phyloP scores from a whole-genome alignment of 805 yeast species.

The Teunomyces lycoperdinae region DNA sequence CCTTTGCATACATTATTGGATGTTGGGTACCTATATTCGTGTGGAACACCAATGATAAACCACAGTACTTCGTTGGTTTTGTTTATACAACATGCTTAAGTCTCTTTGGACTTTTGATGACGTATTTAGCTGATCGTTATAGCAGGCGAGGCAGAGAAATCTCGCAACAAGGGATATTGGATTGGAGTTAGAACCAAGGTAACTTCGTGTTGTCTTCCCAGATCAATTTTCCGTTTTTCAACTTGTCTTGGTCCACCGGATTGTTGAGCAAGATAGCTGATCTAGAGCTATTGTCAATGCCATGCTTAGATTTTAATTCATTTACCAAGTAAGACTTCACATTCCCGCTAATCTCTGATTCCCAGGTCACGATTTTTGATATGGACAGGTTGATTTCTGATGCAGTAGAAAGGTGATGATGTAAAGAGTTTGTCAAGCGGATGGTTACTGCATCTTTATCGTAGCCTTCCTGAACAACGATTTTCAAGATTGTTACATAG shows the following conservation, averaged over 20 bases:
- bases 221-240: slow-evolving; percentile 24
- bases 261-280: slow-evolving; percentile 33
- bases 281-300: slow-evolving; percentile 32
- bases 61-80: slow-evolving; percentile 37
- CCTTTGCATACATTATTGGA: slow-evolving; percentile 39
- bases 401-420: slow-evolving; percentile 12
- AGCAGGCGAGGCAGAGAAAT: slow-evolving; percentile 16
- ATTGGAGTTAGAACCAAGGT: slow-evolving; percentile 35
- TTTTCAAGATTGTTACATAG: slow-evolving; percentile 27
- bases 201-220: slow-evolving; percentile 44
- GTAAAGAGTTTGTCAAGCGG: slow-evolving; percentile 15
- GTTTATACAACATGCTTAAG: slow-evolving; percentile 33
- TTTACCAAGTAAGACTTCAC: slow-evolving; percentile 15
- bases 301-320: slow-evolving; percentile 15
- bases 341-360: slow-evolving; percentile 23
- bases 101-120: slow-evolving; percentile 28
- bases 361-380: slow-evolving; percentile 31
- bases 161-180: background rate
- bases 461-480: slow-evolving; percentile 18
- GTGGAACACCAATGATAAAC: slow-evolving; percentile 37
- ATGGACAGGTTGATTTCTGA: slow-evolving; percentile 12
- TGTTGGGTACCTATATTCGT: slow-evolving; percentile 43
- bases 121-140: slow-evolving; percentile 19
- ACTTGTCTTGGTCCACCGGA: slow-evolving; percentile 21
- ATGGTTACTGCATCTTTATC: slow-evolving; percentile 15